A percentile compares a stretch with the other conserved stretches of the same genome.
phyloP scores from a whole-genome alignment of 495 filamentous ascomycete genomes.

The Immersiella caudata region DNA sequence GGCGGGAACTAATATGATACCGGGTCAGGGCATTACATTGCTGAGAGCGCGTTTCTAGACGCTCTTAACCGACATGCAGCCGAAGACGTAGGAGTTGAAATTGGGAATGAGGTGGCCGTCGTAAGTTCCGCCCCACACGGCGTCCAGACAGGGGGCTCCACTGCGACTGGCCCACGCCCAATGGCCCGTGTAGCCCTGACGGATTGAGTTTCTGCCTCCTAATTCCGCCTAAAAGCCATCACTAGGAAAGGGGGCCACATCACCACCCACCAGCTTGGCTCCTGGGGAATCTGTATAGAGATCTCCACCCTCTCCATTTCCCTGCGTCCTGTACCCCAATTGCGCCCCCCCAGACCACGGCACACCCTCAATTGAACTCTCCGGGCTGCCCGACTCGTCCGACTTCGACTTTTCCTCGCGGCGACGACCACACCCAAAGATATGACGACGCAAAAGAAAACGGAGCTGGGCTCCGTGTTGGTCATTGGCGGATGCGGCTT shows the following conservation, averaged over 20 bases:
- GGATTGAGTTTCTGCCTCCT: conserved; percentile 22
- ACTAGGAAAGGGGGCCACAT: conserved; percentile 7
- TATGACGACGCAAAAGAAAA: conserved; percentile 44
- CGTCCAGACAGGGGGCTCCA: background rate
- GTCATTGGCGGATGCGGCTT: conserved; percentile 74
- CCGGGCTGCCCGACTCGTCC: background rate
- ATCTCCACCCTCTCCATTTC: background rate
- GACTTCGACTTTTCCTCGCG: conserved; percentile 3
- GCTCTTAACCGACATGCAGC: too few species aligned
- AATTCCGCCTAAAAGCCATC: conserved; percentile 26
- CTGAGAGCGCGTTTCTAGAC: too few species aligned
- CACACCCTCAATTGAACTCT: too few species aligned
- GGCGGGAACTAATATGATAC: too few species aligned
- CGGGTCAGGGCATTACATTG: too few species aligned
- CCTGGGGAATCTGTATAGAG: background rate
- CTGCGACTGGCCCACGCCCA: background rate
- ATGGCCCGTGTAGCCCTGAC: conserved; percentile 5
- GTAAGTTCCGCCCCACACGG: background rate
- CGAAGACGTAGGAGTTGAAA: too few species aligned
- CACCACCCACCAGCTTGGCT: background rate
- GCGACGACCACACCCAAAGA: background rate
- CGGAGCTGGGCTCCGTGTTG: conserved; percentile 58
- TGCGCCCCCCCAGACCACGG: too few species aligned
- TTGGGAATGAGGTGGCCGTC: too few species aligned
- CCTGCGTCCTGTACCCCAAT: background rate